phyloP scores from a whole-genome alignment of 1,284 basidiomycete genomes.

The Ceratobasidium sp. region DNA sequence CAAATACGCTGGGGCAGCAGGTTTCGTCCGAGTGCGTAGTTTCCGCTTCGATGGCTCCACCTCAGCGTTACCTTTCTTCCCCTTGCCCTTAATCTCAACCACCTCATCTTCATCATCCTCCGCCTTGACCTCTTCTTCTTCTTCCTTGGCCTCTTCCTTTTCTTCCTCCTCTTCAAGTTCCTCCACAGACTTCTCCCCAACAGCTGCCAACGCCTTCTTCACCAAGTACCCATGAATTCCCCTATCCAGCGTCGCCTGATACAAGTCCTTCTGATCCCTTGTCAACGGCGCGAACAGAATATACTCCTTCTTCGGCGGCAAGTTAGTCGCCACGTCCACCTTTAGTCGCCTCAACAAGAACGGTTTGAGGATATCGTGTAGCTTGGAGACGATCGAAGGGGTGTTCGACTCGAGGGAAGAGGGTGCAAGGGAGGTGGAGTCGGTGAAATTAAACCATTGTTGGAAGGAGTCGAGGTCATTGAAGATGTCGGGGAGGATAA shows the following conservation, averaged over 20 bases:
- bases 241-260: constrained; percentile 79
- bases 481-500: constrained; percentile 93
- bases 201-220: constrained; percentile 54
- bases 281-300: constrained; percentile 92
- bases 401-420: constrained; percentile 68
- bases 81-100: constrained; percentile 49
- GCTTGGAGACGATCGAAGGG: constrained; percentile 75
- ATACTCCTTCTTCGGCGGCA: constrained; percentile 94
- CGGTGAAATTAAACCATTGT: constrained; percentile 73
- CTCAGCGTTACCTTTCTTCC: constrained; percentile 43
- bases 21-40: constrained; percentile 54
- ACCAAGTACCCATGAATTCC: constrained; percentile 74
- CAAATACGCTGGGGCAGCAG: constrained; percentile 22
- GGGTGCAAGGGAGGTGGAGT: constrained; percentile 46
- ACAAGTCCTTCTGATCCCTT: constrained; percentile 81
- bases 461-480: constrained; percentile 90
- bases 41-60: constrained; percentile 53
- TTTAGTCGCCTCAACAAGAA: constrained; percentile 95
- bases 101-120: constrained; percentile 52
- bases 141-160: constrained; percentile 48
- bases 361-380: constrained; percentile 93
- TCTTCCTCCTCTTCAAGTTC: constrained; percentile 48
- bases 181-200: constrained; percentile 42
- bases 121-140: constrained; percentile 46
- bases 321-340: constrained; percentile 84